A percentile compares a stretch with the other conserved stretches of the same genome.
Conservation (phyloP, 2,329 filamentous ascomycete genomes). For the Stylonectria norvegica region DNA sequence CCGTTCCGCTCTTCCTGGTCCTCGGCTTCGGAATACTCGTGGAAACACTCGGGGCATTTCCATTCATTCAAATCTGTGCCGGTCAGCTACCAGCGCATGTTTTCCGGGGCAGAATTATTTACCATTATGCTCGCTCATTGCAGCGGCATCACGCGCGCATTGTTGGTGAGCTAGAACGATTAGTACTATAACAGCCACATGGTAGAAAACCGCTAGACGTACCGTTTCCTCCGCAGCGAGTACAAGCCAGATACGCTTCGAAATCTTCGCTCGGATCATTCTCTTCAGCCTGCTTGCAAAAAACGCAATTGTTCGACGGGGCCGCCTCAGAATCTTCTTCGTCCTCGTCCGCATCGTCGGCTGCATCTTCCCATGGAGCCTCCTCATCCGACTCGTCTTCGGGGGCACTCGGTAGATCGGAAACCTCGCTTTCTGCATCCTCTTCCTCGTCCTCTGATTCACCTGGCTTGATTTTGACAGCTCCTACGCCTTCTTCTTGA, state of each 20-base stretch:
- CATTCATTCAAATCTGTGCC: constrained; percentile 41
- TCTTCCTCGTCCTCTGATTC: constrained; percentile 28
- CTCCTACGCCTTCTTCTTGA: constrained; percentile 47
- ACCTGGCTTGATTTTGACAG: constrained; percentile 54
- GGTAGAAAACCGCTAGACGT: too few species aligned
- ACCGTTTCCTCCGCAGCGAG: constrained; percentile 79
- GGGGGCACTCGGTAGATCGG: constrained; percentile 45
- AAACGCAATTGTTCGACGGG: constrained; percentile 54
- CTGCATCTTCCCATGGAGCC: constrained; percentile 51
- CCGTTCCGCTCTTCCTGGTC: too few species aligned
- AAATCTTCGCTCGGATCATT: constrained; percentile 78
- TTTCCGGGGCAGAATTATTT: constrained; percentile 6
- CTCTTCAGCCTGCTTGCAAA: constrained; percentile 80
- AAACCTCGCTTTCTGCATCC: constrained; percentile 45
- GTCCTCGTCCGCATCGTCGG: constrained; percentile 55
- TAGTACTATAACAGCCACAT: too few species aligned
- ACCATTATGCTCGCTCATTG: constrained; percentile 35
- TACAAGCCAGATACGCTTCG: constrained; percentile 74
- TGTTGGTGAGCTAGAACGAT: constrained; percentile 76
- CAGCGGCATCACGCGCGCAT: constrained; percentile 70
- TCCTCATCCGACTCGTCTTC: constrained; percentile 51
- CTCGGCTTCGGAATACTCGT: constrained; percentile 31
- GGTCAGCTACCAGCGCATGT: constrained; percentile 9
- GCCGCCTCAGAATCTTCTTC: constrained; percentile 56
- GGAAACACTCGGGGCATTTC: constrained; percentile 51